A percentile compares a stretch with the other conserved stretches of the same genome.
Evolutionary conservation across 1,139 yeast genomes (phyloP).

Genomic region (Kodamaea suecica): DNA sequence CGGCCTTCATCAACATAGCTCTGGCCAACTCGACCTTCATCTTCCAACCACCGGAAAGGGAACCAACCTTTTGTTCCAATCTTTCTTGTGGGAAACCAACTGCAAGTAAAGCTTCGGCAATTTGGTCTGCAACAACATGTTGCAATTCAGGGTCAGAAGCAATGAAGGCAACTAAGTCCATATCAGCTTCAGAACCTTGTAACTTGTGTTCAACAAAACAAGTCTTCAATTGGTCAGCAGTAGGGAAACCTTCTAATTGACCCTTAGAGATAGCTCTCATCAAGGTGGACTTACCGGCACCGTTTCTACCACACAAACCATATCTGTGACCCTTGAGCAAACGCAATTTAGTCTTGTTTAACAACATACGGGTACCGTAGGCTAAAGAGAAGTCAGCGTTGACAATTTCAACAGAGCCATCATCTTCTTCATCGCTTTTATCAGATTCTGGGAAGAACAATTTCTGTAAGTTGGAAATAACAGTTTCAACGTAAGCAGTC

Average conservation of each 20-base stretch:
- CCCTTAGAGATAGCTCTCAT: slow-evolving; percentile 98
- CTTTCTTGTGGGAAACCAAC: slow-evolving; percentile 94
- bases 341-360: slow-evolving; percentile 86
- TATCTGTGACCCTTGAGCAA: slow-evolving; percentile 93
- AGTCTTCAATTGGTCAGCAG: slow-evolving; percentile 79
- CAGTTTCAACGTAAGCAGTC: slow-evolving; percentile 41
- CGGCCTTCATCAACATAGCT: slow-evolving; percentile 98
- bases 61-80: slow-evolving; percentile 85
- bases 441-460: slow-evolving; percentile 66
- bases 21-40: slow-evolving; percentile 98
- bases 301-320: slow-evolving; percentile 97
- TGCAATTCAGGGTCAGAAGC: slow-evolving; percentile 84
- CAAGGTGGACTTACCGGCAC: slow-evolving; percentile 97
- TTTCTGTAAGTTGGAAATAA: slow-evolving; percentile 56
- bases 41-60: slow-evolving; percentile 98
- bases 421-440: slow-evolving; percentile 45
- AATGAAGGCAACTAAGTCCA: slow-evolving; percentile 84
- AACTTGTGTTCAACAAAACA: slow-evolving; percentile 97
- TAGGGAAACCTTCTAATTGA: slow-evolving; percentile 96
- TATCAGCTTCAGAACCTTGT: slow-evolving; percentile 92
- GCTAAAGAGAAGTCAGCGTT: slow-evolving; percentile 95
- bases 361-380: slow-evolving; percentile 94
- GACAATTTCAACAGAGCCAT: slow-evolving; percentile 70
- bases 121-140: slow-evolving; percentile 52
- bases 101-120: slow-evolving; percentile 67